Base-by-base conservation (phyloP, 192 early-diverging fungal genomes). In the Rhizoclosmatium globosum region DNA sequence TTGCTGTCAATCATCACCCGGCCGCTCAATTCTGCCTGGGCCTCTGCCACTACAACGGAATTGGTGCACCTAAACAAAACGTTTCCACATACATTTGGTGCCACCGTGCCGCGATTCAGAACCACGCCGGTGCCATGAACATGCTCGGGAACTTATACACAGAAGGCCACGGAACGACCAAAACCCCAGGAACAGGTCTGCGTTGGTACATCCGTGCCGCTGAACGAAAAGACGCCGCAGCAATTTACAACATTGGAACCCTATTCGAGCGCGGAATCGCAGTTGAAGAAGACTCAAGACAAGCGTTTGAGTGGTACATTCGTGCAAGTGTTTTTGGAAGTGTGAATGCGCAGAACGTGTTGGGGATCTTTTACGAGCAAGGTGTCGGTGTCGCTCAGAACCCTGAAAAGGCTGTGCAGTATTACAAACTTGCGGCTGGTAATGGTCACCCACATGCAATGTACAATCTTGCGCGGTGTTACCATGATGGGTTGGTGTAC, bases 131-230 rank as follows among this genome's bases (percentile, higher is more conserved):
- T 38, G 88, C 89, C 2, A 82, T 86, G 77, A 86, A 88, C 77
- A 81, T 88, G 72, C 76, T 91, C 41, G 89, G 94, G 4, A 94
- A 94, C 71, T 90, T 92, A 58, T 91, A 92, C 82, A 91, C 94
- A 70, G 94, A 95, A 77, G 94, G 94, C 13, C 77, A 91, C 17
- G 93, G 94, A 7, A 83, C 91, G 43, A 74, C 79, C 17, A 79
- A 82, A 21, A 85, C 94, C 69, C 91, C 89, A 73, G 79, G 84
- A 13, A 74, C 79, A 21, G 92, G 92, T 23, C 84, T 94, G 53
- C 71, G 85, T n/a, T 88, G 83, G 84, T 91, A 91, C 78, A 84
- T 86, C 39, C 78, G 76, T 39, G 88, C 86, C 13, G 87, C 84
- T 23, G 88, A 85, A 57, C 83, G 76, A 47, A 68, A 82, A 31